Base-by-base conservation (phyloP, 2,329 filamentous ascomycete species). In the Penicillium sclerotigenum region DNA sequence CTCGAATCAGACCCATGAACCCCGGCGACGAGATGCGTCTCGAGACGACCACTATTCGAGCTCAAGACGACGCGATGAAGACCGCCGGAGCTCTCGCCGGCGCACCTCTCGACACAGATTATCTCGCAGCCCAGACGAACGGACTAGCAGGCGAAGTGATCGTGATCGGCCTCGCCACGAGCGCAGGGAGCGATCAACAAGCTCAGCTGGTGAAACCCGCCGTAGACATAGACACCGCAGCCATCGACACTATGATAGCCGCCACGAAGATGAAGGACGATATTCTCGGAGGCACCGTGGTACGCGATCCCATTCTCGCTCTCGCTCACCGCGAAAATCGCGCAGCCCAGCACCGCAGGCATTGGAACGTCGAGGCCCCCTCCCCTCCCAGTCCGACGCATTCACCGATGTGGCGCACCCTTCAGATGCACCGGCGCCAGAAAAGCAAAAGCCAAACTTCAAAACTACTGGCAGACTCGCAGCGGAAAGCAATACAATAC, bases 381-480 rank as follows among this genome's bases (percentile, higher is more conserved):
- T 80, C 14, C 77, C 77, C 31, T 78, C 78, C 4, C 78, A 80
- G 57, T 62, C 71, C 50, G 75, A 78, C 34, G 76, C 77, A 22
- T 80, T 79, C 61, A 71, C 67, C 22, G 67, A 69, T 31, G 61
- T 68, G 53, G 60, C 59, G 29, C 60, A 59, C 29, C 59, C 71
- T 29, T 62, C 58, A 4, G 63, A 66, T 4, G 68, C 63, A n/a
- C 70, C 70, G 24, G 65, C 67, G 1, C 68, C 69, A 1, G 69
- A 70, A 22, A 73, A 94, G 69, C 87, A 97, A 71, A 92, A 91
- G 73, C 89, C 92, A 38, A 99, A 97, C 74, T 96, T 88, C 73
- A 84, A 83, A 20, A 84, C 81, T 33, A 91, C 91, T 0, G 94
- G 94, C 28, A 80, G 88, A 8, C 81, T 99, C 18, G 94, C 94